phyloP scores from a whole-genome alignment of 495 filamentous ascomycete species.

The Penicillium arizonense region DNA sequence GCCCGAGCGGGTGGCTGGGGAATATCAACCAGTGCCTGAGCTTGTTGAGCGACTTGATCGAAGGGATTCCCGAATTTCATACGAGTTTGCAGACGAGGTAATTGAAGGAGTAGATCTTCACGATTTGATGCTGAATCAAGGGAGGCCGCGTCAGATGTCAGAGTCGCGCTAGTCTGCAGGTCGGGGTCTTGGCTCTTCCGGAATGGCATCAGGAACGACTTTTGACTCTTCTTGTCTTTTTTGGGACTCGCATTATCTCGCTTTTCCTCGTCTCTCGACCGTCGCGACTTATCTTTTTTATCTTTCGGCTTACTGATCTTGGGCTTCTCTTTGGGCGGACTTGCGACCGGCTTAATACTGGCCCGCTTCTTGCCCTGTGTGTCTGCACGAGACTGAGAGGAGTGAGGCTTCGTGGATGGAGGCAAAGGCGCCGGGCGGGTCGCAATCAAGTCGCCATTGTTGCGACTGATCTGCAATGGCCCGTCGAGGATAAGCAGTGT shows the following conservation, averaged over 20 bases:
- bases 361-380: too few species aligned
- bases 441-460: constrained; percentile 37
- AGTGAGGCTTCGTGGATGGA: constrained; percentile 27
- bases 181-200: constrained; percentile 3
- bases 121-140: constrained; percentile 18
- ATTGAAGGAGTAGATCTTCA: constrained; percentile 25
- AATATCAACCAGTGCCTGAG: too few species aligned
- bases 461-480: constrained; percentile 39
- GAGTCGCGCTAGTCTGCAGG: constrained; percentile 1
- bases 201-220: constrained; percentile 3
- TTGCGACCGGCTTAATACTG: neutral
- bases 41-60: constrained; percentile 4
- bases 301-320: constrained; percentile 1
- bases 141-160: neutral
- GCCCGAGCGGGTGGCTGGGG: too few species aligned
- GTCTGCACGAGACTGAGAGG: neutral
- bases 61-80: constrained; percentile 8
- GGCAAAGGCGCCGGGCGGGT: constrained; percentile 37
- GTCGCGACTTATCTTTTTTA: neutral
- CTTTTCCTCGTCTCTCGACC: neutral
- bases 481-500: constrained; percentile 23
- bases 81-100: constrained; percentile 38
- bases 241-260: neutral
- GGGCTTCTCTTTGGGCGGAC: neutral
- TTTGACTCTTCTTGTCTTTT: neutral